These are phyloP conservation scores for Deuterostichococcus epilithicus DNA, from an alignment of 139 green algal genomes.

Conservation along the genomic window DNA sequence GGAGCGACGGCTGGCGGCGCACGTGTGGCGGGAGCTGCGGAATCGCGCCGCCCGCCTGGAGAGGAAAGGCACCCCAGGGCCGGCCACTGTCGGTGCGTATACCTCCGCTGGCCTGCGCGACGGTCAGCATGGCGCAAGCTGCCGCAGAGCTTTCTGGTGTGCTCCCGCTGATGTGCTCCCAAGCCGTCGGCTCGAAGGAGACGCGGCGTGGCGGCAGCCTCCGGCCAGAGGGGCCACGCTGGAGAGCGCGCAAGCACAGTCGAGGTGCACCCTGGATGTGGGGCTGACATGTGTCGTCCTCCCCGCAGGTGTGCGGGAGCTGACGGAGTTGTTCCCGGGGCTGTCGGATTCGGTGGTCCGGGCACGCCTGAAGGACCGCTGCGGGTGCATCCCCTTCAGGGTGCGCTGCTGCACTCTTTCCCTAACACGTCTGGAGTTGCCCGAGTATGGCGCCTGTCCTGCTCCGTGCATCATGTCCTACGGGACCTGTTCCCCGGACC, in stretches of 20 bases:
- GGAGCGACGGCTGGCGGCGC: slow-evolving; percentile 16
- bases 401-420: no score
- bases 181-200: no score
- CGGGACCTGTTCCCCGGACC: no score
- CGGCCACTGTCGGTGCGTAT: background rate
- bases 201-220: no score
- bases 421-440: no score
- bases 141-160: no score
- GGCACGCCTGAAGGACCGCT: slow-evolving; percentile 37
- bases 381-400: slow-evolving; percentile 15
- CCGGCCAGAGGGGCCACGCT: slow-evolving; percentile 1
- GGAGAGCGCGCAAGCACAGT: no score
- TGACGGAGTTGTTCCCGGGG: slow-evolving; percentile 32
- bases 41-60: slow-evolving; percentile 3
- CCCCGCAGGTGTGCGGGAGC: slow-evolving; percentile 10
- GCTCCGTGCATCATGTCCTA: no score
- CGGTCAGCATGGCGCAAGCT: no score
- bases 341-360: slow-evolving; percentile 34
- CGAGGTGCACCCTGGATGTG: no score
- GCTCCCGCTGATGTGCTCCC: no score
- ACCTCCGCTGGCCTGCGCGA: background rate
- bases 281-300: background rate
- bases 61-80: slow-evolving; percentile 4
- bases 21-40: slow-evolving; percentile 26
- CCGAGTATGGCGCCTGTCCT: no score